Evolutionary conservation across 805 yeast species (phyloP).

Genomic region (Candida fluviatilis): DNA sequence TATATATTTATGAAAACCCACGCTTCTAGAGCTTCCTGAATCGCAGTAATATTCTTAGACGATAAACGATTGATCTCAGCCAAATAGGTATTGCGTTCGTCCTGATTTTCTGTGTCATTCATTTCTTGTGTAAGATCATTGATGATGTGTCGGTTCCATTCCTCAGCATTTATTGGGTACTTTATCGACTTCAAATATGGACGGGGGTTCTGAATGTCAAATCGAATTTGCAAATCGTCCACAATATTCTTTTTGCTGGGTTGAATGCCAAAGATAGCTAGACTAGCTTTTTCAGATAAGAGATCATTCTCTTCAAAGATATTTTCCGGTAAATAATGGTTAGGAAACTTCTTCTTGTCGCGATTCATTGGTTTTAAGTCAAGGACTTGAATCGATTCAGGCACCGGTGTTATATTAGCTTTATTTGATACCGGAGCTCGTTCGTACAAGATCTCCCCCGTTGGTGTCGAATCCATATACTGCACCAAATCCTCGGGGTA

Average conservation of each 20-base stretch:
- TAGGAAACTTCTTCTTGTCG: conserved; percentile 19
- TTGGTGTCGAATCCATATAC: conserved; percentile 30
- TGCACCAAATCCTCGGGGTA: conserved; percentile 53
- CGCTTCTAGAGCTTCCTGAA: conserved; percentile 53
- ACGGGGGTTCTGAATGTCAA: conserved; percentile 28
- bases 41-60: conserved; percentile 9
- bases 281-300: conserved; percentile 5
- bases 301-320: conserved; percentile 13
- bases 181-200: conserved; percentile 18
- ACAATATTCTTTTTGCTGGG: conserved; percentile 28
- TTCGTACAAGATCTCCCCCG: conserved; percentile 22
- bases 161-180: conserved; percentile 23
- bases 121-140: conserved; percentile 1
- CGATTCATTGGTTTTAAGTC: conserved; percentile 3
- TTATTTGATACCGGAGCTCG: conserved; percentile 5
- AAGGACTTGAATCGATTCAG: not conserved
- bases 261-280: conserved; percentile 12
- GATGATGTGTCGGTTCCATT: conserved; percentile 16
- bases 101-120: conserved; percentile 7
- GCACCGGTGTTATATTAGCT: conserved; percentile 1
- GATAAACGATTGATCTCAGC: conserved; percentile 12
- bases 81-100: not conserved
- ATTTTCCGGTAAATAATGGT: conserved; percentile 30
- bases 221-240: conserved; percentile 25
- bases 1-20: conserved; percentile 78